These are phyloP conservation scores for Fusarium zealandicum DNA, from an alignment of 2,329 filamentous ascomycete genomes.

Conservation along the genomic window DNA sequence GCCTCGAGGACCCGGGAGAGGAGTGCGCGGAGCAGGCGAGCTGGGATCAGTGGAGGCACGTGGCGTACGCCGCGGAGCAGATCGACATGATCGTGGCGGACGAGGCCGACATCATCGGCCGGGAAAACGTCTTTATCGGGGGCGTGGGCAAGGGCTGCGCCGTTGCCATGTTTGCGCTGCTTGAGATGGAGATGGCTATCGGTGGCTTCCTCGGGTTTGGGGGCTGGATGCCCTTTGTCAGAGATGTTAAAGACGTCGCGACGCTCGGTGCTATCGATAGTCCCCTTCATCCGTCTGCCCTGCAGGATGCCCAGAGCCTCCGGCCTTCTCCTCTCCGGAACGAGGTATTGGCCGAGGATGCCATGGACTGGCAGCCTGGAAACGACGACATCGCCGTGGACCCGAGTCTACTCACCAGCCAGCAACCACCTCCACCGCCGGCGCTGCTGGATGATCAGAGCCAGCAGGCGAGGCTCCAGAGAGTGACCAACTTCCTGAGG, in stretches of 20 bases:
- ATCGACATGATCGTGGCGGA: not conserved
- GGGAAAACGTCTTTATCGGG: conserved; percentile 10
- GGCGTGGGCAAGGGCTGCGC: conserved; percentile 11
- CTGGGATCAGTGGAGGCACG: not conserved
- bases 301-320: too few species aligned
- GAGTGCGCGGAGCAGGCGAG: not conserved
- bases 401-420: not conserved
- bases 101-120: not conserved
- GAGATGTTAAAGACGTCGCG: conserved; percentile 4
- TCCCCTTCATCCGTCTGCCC: not conserved
- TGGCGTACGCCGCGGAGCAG: not conserved
- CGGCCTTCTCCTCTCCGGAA: not conserved
- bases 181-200: not conserved
- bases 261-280: not conserved
- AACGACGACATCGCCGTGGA: not conserved
- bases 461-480: not conserved
- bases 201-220: conserved; percentile 16
- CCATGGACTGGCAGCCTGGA: not conserved
- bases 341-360: not conserved
- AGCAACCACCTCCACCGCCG: not conserved
- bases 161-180: conserved; percentile 2
- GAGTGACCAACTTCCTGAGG: not conserved
- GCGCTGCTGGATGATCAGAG: not conserved
- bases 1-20: not conserved
- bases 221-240: conserved; percentile 9